Evolutionary conservation across 2,329 filamentous ascomycete species (phyloP).

Genomic region (Didymella lethalis): DNA sequence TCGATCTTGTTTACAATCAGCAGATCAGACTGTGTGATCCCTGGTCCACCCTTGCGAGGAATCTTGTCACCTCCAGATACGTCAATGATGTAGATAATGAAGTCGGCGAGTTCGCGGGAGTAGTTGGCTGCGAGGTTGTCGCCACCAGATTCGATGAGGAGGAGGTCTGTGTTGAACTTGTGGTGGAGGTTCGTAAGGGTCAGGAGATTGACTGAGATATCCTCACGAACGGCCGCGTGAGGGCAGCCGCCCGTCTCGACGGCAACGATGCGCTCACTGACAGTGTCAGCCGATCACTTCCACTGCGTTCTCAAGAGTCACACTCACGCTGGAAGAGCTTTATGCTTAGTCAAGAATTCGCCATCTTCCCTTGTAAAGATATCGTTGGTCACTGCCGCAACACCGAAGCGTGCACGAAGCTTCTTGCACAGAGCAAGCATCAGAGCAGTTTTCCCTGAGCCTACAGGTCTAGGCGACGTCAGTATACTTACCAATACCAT

Average conservation of each 20-base stretch:
- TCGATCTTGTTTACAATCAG: constrained; percentile 98
- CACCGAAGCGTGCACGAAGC: constrained; percentile 80
- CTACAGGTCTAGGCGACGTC: constrained; percentile 74
- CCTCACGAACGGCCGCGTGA: constrained; percentile 95
- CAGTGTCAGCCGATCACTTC: background rate
- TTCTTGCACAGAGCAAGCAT: constrained; percentile 93
- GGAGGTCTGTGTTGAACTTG: constrained; percentile 79
- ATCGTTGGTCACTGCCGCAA: constrained; percentile 97
- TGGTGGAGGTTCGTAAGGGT: constrained; percentile 88
- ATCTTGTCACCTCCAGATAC: constrained; percentile 97
- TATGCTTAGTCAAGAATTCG: constrained; percentile 91
- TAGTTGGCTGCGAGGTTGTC: constrained; percentile 99
- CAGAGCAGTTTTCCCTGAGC: constrained; percentile 94
- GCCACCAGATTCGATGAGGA: constrained; percentile 94
- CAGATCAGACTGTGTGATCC: constrained; percentile 95
- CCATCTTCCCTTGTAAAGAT: constrained; percentile 98
- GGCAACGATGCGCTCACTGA: constrained; percentile 77
- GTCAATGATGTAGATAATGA: constrained; percentile 98
- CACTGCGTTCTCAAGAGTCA: background rate
- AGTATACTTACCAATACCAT: constrained; percentile 4
- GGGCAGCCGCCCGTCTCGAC: constrained; percentile 98
- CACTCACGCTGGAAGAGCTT: constrained; percentile 74
- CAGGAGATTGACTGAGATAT: constrained; percentile 92
- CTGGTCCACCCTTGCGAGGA: constrained; percentile 91
- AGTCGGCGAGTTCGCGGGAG: constrained; percentile 91